Conservation (phyloP, 495 filamentous ascomycete species). For the Talaromyces thailandensis region DNA sequence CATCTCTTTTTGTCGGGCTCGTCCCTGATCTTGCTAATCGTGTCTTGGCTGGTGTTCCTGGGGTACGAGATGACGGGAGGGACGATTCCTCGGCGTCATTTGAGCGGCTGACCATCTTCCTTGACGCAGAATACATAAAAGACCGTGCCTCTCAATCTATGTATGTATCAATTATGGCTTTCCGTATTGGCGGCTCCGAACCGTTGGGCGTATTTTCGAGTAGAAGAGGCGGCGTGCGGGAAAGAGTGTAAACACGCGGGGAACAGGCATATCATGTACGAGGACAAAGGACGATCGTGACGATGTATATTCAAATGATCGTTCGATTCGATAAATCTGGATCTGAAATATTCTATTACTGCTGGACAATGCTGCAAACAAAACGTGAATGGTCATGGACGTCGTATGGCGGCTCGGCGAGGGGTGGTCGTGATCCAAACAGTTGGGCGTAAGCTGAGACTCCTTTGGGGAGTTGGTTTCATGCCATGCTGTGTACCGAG, state of each 20-base stretch:
- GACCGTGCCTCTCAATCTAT: neutral
- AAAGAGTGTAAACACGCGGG: constrained; percentile 3
- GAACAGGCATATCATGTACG: constrained; percentile 1
- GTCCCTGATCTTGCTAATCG: constrained; percentile 29
- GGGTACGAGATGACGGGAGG: constrained; percentile 28
- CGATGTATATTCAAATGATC: neutral
- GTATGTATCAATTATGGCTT: neutral
- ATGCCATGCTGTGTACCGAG: neutral
- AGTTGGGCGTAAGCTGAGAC: constrained; percentile 4
- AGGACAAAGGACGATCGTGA: neutral
- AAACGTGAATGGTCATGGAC: neutral
- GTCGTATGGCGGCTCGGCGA: neutral
- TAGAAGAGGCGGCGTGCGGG: neutral
- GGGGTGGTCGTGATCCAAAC: neutral
- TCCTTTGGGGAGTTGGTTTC: neutral
- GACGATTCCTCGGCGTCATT: constrained; percentile 29
- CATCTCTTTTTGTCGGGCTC: constrained; percentile 39
- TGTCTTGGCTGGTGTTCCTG: constrained; percentile 33
- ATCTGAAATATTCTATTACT: neutral
- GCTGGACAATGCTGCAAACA: neutral
- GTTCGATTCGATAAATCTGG: neutral
- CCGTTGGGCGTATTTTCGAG: neutral
- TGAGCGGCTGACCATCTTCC: constrained; percentile 32
- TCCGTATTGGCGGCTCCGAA: neutral
- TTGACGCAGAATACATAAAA: neutral